Evolutionary conservation across 2,329 filamentous ascomycete genomes (phyloP).

Genomic region (Lachnellula occidentalis): DNA sequence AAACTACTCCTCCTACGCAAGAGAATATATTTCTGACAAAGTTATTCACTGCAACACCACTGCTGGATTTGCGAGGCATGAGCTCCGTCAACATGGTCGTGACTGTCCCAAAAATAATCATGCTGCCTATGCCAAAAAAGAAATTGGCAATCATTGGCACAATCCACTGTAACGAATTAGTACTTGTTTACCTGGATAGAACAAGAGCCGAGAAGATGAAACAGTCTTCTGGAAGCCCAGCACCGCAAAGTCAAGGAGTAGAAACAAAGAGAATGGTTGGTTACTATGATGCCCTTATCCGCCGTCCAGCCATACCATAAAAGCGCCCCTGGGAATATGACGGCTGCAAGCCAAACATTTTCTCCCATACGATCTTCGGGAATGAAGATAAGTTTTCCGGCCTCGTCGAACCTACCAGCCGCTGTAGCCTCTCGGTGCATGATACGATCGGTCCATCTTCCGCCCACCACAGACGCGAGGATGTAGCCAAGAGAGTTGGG

Average conservation of each 20-base stretch:
- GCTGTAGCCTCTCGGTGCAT: constrained; percentile 72
- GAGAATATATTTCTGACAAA: constrained; percentile 74
- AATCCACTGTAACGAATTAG: constrained; percentile 40
- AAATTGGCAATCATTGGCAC: constrained; percentile 61
- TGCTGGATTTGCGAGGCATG: constrained; percentile 64
- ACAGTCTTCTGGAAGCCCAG: no score
- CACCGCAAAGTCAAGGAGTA: no score
- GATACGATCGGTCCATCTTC: constrained; percentile 73
- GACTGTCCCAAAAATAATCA: constrained; percentile 48
- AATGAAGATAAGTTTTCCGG: constrained; percentile 60
- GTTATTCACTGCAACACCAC: constrained; percentile 76
- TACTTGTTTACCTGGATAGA: no score
- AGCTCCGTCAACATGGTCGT: constrained; percentile 86
- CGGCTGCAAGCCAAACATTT: constrained; percentile 71
- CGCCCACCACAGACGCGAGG: constrained; percentile 61
- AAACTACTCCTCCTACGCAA: constrained; percentile 64
- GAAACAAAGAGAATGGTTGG: no score
- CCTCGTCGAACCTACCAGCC: constrained; percentile 61
- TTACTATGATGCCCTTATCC: constrained; percentile 48
- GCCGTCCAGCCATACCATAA: constrained; percentile 75
- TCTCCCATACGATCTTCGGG: constrained; percentile 81
- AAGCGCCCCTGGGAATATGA: constrained; percentile 64
- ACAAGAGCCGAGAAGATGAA: no score
- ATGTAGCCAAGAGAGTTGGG: constrained; percentile 71
- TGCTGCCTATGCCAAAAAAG: constrained; percentile 69